Evolutionary conservation across 2,329 filamentous ascomycete genomes (phyloP).

Genomic region (Clonostachys rosea): DNA sequence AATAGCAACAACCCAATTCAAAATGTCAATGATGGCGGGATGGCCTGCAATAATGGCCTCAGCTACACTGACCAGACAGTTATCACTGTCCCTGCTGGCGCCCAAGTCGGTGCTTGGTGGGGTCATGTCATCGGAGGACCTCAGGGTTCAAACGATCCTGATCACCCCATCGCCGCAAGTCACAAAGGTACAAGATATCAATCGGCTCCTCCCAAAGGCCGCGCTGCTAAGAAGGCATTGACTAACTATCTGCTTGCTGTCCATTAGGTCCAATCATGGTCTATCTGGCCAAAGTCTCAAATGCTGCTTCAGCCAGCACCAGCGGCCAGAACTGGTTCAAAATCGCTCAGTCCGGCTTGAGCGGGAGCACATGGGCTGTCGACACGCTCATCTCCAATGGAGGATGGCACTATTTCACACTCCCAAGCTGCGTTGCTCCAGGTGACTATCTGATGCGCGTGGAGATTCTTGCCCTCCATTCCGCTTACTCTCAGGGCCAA

Average conservation of each 20-base stretch:
- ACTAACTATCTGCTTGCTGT: background rate
- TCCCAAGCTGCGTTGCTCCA: slow-evolving; percentile 9
- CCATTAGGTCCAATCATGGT: slow-evolving; percentile 48
- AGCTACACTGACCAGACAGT: slow-evolving; percentile 33
- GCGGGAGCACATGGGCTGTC: slow-evolving; percentile 28
- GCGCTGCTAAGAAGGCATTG: background rate
- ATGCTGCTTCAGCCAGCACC: slow-evolving; percentile 5
- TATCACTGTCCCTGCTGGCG: slow-evolving; percentile 43
- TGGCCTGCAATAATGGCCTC: slow-evolving; percentile 40
- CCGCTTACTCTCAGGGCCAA: slow-evolving; percentile 15
- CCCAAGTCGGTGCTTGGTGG: slow-evolving; percentile 45
- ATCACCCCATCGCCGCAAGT: slow-evolving; percentile 43
- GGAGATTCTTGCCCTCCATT: slow-evolving; percentile 23
- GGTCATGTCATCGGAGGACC: slow-evolving; percentile 49
- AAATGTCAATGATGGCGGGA: slow-evolving; percentile 40
- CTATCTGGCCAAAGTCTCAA: slow-evolving; percentile 52
- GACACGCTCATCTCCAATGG: slow-evolving; percentile 35
- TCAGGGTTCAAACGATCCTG: slow-evolving; percentile 40
- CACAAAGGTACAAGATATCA: background rate
- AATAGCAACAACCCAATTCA: slow-evolving; percentile 44
- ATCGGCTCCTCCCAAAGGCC: background rate
- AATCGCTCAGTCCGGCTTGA: slow-evolving; percentile 50
- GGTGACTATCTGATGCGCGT: slow-evolving; percentile 17
- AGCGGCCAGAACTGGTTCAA: slow-evolving; percentile 51
- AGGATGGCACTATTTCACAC: slow-evolving; percentile 24